phyloP scores from a whole-genome alignment of 345 rosid genomes.

The Lenwebbia sp. region DNA sequence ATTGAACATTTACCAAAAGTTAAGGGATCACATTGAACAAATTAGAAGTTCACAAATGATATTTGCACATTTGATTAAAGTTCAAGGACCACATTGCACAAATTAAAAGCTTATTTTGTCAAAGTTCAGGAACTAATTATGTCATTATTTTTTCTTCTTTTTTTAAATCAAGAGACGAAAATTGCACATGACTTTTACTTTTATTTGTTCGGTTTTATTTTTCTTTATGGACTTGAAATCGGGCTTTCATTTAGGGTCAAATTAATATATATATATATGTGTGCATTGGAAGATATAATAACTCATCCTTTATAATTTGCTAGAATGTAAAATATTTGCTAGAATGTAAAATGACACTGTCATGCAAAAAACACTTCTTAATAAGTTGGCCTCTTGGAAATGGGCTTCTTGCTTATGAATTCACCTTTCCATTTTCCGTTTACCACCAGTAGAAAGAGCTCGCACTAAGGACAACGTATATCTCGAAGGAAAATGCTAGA shows the following conservation, averaged over 20 bases:
- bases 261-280: not conserved
- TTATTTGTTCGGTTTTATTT: not conserved
- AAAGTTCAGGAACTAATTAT: no score
- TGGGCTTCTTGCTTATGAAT: not conserved
- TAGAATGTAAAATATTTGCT: not conserved
- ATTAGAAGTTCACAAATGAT: no score
- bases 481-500: not conserved
- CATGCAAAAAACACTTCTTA: not conserved
- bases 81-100: no score
- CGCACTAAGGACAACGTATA: rapidly evolving
- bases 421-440: not conserved
- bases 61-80: no score
- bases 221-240: not conserved
- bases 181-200: no score
- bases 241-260: not conserved
- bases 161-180: no score
- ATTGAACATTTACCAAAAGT: no score
- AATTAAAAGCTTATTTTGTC: no score
- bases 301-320: not conserved
- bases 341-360: not conserved
- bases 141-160: no score
- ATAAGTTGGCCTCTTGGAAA: not conserved
- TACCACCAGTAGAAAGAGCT: not conserved
- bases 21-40: no score
- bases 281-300: not conserved